Evolutionary conservation across 2,329 filamentous ascomycete species (phyloP), one percentile per base, ranked within the genome.

Genomic region (Lecanosticta acicola): DNA sequence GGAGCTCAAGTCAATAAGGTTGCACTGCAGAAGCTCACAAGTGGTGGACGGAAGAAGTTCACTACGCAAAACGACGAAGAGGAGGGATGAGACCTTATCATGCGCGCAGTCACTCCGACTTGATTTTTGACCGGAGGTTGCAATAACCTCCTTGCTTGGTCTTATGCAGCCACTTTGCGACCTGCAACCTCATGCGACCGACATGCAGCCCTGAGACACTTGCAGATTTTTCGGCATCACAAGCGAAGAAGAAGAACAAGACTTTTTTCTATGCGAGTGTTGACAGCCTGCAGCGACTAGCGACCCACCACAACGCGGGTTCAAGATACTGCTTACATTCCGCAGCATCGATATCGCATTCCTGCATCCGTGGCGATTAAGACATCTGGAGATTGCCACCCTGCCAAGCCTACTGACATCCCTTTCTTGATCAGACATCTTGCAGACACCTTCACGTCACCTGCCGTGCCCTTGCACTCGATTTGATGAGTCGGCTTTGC

Each of bases 1-100:
- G 87, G 87, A 51, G 81, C 84, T 50, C 91, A 97, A 71, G 80
- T 86, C 66, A 87, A 94, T 72, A 93, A 90, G 71, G 85, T 97
- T 62, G 86, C 87, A 59, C 74, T 95, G 62, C 88, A 94, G 71
- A 84, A 88, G 67, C 83, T 97, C 63, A 91, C 85, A 54, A 86
- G 85, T 60, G 79, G 79, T 63, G 86, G 85, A 59, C 81, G 90
- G 62, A 89, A 84, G 70, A 94, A 87, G 75, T 89, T 97, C 73
- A 90, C 51, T 1, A 60, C 60, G 11, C 55, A 59, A 47, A 49
- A 57, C 17, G 62, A 61, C 8, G 59, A 59, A 19, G 57, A 55
- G 14, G 46, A 51, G 29, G 41, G 24, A 33, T 49, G 43, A 44
- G 37, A 13, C 8, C 26, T n/a, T 11, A 29, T 29, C 24, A 7